Conservation (phyloP, 2,329 filamentous ascomycete genomes). For the Aureobasidium zeae region DNA sequence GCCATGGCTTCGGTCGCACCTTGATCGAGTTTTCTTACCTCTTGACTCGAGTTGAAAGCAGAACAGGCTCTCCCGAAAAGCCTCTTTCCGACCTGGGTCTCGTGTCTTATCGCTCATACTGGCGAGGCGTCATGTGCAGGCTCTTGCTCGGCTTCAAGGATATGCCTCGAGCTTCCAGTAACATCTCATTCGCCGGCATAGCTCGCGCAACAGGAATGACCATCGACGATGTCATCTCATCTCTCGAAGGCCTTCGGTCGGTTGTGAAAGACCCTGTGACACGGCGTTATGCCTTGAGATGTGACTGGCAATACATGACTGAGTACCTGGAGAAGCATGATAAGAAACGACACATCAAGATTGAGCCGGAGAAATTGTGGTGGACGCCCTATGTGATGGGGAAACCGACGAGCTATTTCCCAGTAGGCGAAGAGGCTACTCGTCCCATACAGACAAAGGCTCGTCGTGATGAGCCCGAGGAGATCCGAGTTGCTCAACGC, state of each 20-base stretch:
- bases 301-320: constrained; percentile 76
- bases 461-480: constrained; percentile 63
- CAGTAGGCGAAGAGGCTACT: constrained; percentile 30
- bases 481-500: constrained; percentile 32
- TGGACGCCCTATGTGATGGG: constrained; percentile 99
- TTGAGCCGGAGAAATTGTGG: constrained; percentile 70
- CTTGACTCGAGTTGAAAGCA: constrained; percentile 81
- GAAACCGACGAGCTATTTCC: constrained; percentile 38
- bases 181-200: constrained; percentile 51
- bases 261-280: constrained; percentile 84
- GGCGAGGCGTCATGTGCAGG: constrained; percentile 79
- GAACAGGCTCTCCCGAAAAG: constrained; percentile 94
- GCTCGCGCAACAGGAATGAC: constrained; percentile 92
- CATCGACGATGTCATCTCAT: constrained; percentile 89
- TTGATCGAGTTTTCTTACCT: constrained; percentile 98
- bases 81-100: constrained; percentile 95
- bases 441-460: constrained; percentile 67
- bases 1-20: constrained; percentile 92
- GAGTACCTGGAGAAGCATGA: constrained; percentile 87
- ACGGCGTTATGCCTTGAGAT: constrained; percentile 76
- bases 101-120: constrained; percentile 95
- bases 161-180: constrained; percentile 17
- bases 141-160: constrained; percentile 60
- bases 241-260: constrained; percentile 79
- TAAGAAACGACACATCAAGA: constrained; percentile 73